These are phyloP conservation scores for Blastomyces gilchristii DNA, from an alignment of 2,329 filamentous ascomycete species.

Conservation along the genomic window DNA sequence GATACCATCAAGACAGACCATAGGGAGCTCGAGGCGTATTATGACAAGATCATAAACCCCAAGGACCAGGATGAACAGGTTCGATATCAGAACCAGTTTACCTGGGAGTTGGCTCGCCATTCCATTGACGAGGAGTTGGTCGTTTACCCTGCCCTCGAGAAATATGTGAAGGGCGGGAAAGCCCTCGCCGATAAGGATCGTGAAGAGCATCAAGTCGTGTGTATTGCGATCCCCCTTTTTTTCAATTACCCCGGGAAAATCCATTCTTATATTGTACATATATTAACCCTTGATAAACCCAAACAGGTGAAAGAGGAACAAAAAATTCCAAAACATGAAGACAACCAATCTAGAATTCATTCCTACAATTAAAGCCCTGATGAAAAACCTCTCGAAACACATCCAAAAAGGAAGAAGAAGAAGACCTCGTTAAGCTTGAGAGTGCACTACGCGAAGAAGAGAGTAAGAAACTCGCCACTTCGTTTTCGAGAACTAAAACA, in stretches of 20 bases:
- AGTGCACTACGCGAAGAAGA: constrained; percentile 27
- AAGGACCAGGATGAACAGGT: constrained; percentile 31
- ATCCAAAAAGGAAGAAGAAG: constrained; percentile 42
- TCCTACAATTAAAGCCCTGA: constrained; percentile 36
- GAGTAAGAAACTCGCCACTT: constrained; percentile 32
- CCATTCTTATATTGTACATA: not conserved
- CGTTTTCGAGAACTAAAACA: constrained; percentile 44
- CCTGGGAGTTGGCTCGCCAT: constrained; percentile 43
- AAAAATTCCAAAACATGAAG: constrained; percentile 41
- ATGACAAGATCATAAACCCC: constrained; percentile 32
- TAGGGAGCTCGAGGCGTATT: constrained; percentile 31
- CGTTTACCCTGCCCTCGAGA: constrained; percentile 44
- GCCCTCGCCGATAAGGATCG: constrained; percentile 41
- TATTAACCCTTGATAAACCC: not conserved
- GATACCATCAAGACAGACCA: constrained; percentile 34
- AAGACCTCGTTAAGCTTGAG: constrained; percentile 42
- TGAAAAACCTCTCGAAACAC: constrained; percentile 37
- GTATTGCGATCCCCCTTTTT: constrained; percentile 7
- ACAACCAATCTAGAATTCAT: constrained; percentile 35
- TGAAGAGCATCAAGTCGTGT: constrained; percentile 38
- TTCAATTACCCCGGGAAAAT: not conserved
- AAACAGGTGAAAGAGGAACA: constrained; percentile 43
- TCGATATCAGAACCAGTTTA: constrained; percentile 41
- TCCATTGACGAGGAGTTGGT: constrained; percentile 42
- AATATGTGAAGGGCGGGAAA: constrained; percentile 35